phyloP scores from a whole-genome alignment of 257 asterid genomes.

The Nicotiana paniculata region DNA sequence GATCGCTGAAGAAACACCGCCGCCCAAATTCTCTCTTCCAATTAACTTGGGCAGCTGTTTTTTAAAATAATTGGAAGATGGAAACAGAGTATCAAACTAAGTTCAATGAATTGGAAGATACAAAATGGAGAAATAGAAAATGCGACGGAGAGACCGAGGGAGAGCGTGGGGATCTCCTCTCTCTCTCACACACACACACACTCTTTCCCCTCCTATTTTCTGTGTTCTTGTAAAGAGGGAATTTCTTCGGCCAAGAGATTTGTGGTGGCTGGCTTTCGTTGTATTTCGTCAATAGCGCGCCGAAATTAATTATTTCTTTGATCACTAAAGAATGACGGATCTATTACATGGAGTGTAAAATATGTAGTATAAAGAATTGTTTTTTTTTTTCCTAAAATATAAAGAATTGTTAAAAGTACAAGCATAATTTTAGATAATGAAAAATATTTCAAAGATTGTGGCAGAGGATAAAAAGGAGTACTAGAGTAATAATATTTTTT shows the following conservation, averaged over 20 bases:
- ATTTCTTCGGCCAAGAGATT: not conserved
- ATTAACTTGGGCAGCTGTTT: not conserved
- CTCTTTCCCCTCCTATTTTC: not conserved
- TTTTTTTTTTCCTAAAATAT: no score
- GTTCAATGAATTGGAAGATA: not conserved
- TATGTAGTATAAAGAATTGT: no score
- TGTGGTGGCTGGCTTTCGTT: not conserved
- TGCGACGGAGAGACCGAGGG: constrained; percentile 2
- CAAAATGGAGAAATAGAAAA: not conserved
- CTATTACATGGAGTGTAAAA: no score
- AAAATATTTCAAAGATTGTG: no score
- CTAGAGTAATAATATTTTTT: no score
- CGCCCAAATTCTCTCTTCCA: not conserved
- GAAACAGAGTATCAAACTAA: not conserved
- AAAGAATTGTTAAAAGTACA: no score
- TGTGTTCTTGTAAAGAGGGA: not conserved
- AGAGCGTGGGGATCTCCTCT: not conserved
- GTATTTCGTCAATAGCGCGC: not conserved
- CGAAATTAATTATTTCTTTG: not conserved
- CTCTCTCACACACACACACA: not conserved
- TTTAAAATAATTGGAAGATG: not conserved
- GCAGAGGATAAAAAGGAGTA: no score
- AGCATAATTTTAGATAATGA: no score
- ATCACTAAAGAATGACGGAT: no score
- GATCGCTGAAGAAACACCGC: not conserved